Conservation (phyloP, 306 rosid species). For the Argentina anserina region DNA sequence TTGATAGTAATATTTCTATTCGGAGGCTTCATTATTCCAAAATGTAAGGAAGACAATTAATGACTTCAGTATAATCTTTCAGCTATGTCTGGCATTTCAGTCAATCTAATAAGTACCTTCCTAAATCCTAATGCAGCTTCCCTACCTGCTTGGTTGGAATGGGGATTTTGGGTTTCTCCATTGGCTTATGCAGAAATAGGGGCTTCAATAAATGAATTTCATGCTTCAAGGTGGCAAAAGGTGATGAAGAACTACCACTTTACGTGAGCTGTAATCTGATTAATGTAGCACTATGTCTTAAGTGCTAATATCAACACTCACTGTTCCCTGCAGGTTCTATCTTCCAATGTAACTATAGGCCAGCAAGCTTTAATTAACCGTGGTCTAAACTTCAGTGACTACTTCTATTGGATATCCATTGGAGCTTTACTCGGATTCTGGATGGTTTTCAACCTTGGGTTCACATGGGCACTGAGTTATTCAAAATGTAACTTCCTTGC, state of each 20-base stretch:
- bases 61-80: background rate
- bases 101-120: background rate
- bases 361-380: slow-evolving; percentile 37
- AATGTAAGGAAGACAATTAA: slow-evolving; percentile 25
- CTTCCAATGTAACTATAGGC: slow-evolving; percentile 46
- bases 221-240: slow-evolving; percentile 62
- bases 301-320: background rate
- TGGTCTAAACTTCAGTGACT: slow-evolving; percentile 36
- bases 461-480: slow-evolving; percentile 40
- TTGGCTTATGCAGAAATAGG: slow-evolving; percentile 53
- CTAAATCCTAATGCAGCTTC: slow-evolving; percentile 32
- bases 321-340: slow-evolving; percentile 21
- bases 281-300: background rate
- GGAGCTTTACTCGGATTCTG: slow-evolving; percentile 49
- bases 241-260: slow-evolving; percentile 13
- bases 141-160: slow-evolving; percentile 50
- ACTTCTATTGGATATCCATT: slow-evolving; percentile 51
- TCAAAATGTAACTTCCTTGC: slow-evolving; percentile 27
- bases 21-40: slow-evolving; percentile 52
- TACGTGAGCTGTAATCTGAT: background rate
- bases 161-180: slow-evolving; percentile 70
- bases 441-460: slow-evolving; percentile 42
- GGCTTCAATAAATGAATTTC: slow-evolving; percentile 43
- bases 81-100: background rate
- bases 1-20: slow-evolving; percentile 32